Conservation (phyloP, 306 rosid species). For the Citrullus colocynthis region DNA sequence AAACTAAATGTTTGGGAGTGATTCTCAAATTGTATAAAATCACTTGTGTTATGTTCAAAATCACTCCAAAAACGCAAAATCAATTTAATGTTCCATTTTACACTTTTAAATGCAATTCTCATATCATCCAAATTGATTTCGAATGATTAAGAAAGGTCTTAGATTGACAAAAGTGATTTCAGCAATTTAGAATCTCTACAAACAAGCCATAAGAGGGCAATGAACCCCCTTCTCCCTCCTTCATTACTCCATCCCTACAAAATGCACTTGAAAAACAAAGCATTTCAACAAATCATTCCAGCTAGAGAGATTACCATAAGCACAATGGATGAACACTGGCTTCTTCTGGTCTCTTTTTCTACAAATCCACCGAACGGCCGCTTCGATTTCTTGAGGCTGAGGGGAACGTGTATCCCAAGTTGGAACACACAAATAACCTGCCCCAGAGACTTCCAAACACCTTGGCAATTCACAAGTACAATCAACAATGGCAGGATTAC, state of each 20-base stretch:
- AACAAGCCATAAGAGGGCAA: background rate
- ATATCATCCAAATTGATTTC: too few relatives aligned
- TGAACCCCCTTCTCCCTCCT: background rate
- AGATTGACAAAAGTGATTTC: too few relatives aligned
- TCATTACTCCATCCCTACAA: background rate
- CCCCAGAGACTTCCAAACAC: conserved; percentile 22
- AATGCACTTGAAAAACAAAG: background rate
- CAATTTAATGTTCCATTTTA: too few relatives aligned
- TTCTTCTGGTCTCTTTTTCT: conserved; percentile 48
- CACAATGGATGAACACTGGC: conserved; percentile 80
- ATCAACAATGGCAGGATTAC: conserved; percentile 67
- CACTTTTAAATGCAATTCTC: too few relatives aligned
- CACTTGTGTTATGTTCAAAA: too few relatives aligned
- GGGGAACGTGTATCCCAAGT: conserved; percentile 92
- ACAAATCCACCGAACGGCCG: conserved; percentile 70
- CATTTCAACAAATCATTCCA: background rate
- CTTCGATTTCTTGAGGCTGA: conserved; percentile 47
- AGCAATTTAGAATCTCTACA: too few relatives aligned
- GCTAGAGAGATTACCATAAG: conserved; percentile 38
- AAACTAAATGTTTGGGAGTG: background rate
- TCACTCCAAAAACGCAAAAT: too few relatives aligned
- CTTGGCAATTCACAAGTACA: conserved; percentile 89
- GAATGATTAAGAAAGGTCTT: too few relatives aligned
- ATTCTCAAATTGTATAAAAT: too few relatives aligned
- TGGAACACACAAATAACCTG: conserved; percentile 56